phyloP scores from a whole-genome alignment of 176 grass and related monocot genomes.

The Avena sativa region DNA sequence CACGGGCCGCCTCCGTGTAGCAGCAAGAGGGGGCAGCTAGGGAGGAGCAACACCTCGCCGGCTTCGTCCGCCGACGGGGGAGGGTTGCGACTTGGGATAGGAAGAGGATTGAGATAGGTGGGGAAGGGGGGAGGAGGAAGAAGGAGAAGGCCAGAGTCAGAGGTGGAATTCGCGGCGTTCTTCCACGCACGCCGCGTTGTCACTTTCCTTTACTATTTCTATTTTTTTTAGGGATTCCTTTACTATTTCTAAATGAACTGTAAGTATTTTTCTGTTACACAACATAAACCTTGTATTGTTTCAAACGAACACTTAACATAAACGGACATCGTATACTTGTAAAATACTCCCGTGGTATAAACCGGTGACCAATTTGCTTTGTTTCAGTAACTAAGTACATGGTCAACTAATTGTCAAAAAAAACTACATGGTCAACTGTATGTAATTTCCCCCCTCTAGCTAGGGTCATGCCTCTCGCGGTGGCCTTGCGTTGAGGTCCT shows the following conservation, averaged over 20 bases:
- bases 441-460: too few species aligned
- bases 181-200: conserved; percentile 30
- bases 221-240: neutral
- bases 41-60: neutral
- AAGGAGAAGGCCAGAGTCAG: conserved; percentile 13
- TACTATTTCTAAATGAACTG: neutral
- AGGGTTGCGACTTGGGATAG: neutral
- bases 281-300: neutral
- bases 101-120: conserved; percentile 22
- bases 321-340: neutral
- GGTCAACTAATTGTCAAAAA: too few species aligned
- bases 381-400: too few species aligned
- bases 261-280: neutral
- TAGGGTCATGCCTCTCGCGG: too few species aligned
- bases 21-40: neutral
- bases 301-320: neutral
- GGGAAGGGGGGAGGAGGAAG: neutral
- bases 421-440: too few species aligned
- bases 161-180: conserved; percentile 24
- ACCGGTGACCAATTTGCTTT: too few species aligned
- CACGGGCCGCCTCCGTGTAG: neutral
- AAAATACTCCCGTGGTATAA: too few species aligned
- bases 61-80: conserved; percentile 14
- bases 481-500: too few species aligned
- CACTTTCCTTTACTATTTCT: neutral